Evolutionary conservation across 2,329 filamentous ascomycete genomes (phyloP), one percentile per base, ranked within the genome.

Genomic region (Blastomyces gilchristii): DNA sequence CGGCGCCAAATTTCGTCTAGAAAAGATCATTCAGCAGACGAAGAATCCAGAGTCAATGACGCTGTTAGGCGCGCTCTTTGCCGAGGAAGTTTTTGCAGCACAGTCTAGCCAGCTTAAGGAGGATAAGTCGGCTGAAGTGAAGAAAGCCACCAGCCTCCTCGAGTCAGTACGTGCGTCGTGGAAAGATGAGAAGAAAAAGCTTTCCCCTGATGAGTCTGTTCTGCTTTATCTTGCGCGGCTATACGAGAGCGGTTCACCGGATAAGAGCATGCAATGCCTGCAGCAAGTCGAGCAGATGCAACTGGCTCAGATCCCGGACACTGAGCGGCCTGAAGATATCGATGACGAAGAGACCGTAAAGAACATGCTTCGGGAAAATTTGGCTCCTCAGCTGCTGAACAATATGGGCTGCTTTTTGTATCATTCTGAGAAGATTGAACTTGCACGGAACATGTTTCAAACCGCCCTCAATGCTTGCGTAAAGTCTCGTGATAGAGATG

Each of bases 381-480:
- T 99, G 1, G 90, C 92, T 0, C 94, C 94, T 3, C 91, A 96
- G 71, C 81, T 97, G 1, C 82, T 99, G 53, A 99, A 97, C 80
- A 99, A 99, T 73, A 96, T 97, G 73, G 94, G 90, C 5, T 97
- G 92, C 75, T 97, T 97, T 77, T 86, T 96, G 68, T 97, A 91
- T 68, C 91, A 96, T 72, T 83, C 86, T 1, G 91, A 96, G 69
- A 91, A 91, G 72, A 87, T 89, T 66, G 85, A 88, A 25, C 81
- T 85, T 65, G 92, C 94, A 28, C 87, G 90, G 67, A 87, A 93
- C 60, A 83, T 95, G 77, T 99, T 97, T 73, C 90, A 99, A 74
- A 87, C 89, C n/a, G 94, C 92, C 0, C 79, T 99, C 62, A 88
- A 88, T 66, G 90, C 93, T 18, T 97, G 92, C 71, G 86, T 95